Percentiles rank a stretch among this genome's conserved stretches.
Conservation (phyloP, 2,329 filamentous ascomycete genomes). For the Cladosporium sphaerospermum region DNA sequence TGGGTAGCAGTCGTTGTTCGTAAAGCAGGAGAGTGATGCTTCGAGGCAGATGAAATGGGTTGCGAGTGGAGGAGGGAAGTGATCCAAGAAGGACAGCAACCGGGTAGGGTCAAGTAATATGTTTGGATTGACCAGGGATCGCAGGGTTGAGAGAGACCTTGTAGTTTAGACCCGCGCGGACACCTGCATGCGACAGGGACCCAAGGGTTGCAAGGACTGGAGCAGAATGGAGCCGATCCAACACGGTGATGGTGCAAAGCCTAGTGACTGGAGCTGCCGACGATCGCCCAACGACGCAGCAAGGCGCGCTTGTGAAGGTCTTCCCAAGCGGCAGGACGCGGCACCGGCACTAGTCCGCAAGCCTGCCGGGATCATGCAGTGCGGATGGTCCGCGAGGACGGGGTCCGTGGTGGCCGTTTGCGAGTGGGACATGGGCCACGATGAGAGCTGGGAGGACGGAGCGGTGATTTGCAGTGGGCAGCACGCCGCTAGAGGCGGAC, state of each 20-base stretch:
- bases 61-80: neutral
- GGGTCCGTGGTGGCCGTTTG: neutral
- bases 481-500: neutral
- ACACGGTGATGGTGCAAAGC: no score
- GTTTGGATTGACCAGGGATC: neutral
- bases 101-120: slow-evolving; percentile 1
- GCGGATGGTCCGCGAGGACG: neutral
- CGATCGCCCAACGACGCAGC: slow-evolving; percentile 3
- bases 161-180: slow-evolving; percentile 3
- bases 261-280: neutral
- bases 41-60: neutral
- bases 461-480: no score
- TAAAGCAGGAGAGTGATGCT: neutral
- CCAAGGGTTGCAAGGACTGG: neutral
- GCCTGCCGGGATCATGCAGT: neutral
- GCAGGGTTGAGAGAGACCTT: slow-evolving; percentile 5
- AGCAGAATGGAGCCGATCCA: no score
- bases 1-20: neutral
- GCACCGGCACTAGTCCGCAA: slow-evolving; percentile 6
- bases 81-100: neutral
- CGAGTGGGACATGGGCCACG: neutral
- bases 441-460: neutral
- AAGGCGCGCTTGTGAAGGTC: slow-evolving; percentile 2
- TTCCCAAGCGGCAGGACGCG: slow-evolving; percentile 1
- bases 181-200: slow-evolving; percentile 6